Percentiles rank a stretch among this genome's conserved stretches.
These are phyloP conservation scores for Gaertneriomyces semiglobifer DNA, from an alignment of 192 early-diverging fungal genomes.

Conservation along the genomic window DNA sequence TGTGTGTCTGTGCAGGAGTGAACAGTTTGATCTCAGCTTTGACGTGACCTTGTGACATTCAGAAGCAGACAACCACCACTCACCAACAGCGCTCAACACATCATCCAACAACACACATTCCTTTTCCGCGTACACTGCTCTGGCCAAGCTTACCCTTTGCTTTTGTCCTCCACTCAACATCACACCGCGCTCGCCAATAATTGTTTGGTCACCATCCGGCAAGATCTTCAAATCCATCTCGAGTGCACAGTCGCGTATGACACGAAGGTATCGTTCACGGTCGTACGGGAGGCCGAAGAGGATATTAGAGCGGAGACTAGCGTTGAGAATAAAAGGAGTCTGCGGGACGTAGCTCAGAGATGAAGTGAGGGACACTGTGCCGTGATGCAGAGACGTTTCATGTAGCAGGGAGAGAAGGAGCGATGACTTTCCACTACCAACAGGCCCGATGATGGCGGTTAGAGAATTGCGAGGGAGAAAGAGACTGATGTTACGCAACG, in stretches of 20 bases:
- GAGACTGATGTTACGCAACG: conserved; percentile 47
- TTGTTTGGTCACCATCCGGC: conserved; percentile 61
- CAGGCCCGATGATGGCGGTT: conserved; percentile 76
- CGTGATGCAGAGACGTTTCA: conserved; percentile 65
- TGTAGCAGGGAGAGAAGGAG: conserved; percentile 81
- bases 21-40: too few relatives aligned
- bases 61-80: too few relatives aligned
- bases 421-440: conserved; percentile 82
- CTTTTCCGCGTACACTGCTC: conserved; percentile 69
- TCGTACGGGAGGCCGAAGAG: conserved; percentile 66
- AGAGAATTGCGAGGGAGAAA: conserved; percentile 53
- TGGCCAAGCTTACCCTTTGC: conserved; percentile 76
- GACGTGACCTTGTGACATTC: too few relatives aligned
- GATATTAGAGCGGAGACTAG: conserved; percentile 65
- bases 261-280: conserved; percentile 55
- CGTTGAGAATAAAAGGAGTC: conserved; percentile 82
- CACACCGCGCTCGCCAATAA: conserved; percentile 54
- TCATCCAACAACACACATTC: conserved; percentile 84
- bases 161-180: conserved; percentile 73
- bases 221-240: conserved; percentile 65
- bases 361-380: conserved; percentile 59
- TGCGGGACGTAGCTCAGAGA: conserved; percentile 77
- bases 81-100: conserved; percentile 71
- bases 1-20: conserved; percentile 32
- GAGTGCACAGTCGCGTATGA: conserved; percentile 68